Base-by-base conservation (phyloP, 352 stramenopile genomes). In the Aphanomyces euteiches region DNA sequence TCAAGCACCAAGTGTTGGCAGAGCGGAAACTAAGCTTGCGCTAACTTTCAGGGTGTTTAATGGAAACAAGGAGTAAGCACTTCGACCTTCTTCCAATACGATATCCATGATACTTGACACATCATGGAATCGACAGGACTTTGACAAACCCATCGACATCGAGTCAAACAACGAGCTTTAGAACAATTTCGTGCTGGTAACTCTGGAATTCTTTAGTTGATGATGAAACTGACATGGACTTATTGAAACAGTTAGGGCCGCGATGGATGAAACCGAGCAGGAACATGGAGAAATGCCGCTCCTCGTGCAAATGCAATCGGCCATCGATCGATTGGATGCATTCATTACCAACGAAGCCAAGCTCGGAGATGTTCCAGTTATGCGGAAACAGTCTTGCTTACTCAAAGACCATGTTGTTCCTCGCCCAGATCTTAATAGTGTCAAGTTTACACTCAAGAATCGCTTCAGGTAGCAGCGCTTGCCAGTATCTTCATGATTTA, bases 1-100 rank as follows among this genome's bases (percentile, higher is more conserved):
- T 70, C n/a, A 50, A 70, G 54, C 64, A 70, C 21, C 47, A 60
- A 43, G 34, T 70, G 3, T 37, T 70, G 10, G 61, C 45, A 61
- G 5, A 37, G 5, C 5, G 28, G 17, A 61, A 39, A 37, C 17
- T 28, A 28, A 28, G 28, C 28, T 28, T 12, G 13, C 34, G 39
- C 5, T 40, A 61, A 41, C 43, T n/a, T 12, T 50, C 43, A 50
- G 17, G 17, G 28, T 2, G 28, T 28, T 28, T 28, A 28, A 28
- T 53, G 45, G 45, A 15, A 15, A 53, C 13, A 53, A 53, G 13
- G 45, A 53, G 45, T n/a, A 19, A 53, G 28, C 28, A 28, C 28
- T 28, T 28, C 28, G 28, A 28, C 28, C 28, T 28, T 28, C 28
- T 28, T 28, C 1, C 28, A 28, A 2, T 28, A 28, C 28, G 28